Base-by-base conservation (phyloP, 148 eudicot genomes). In the Silene uniflora region DNA sequence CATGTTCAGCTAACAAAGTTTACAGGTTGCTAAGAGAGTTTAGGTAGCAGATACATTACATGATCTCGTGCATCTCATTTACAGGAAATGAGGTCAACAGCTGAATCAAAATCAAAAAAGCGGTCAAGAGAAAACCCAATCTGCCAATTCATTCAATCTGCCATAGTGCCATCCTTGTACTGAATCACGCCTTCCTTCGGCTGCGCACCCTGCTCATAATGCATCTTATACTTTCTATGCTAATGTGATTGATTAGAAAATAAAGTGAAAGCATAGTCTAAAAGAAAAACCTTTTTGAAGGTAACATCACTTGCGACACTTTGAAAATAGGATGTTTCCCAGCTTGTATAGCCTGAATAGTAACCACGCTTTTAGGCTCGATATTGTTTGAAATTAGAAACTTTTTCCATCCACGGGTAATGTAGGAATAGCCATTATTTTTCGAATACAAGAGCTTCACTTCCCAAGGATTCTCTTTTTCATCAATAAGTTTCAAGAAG, bases 261-360 rank as follows among this genome's bases (percentile, higher is more conserved):
- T 13, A 9, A 32, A 29, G 16, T 14, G 46, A 25, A n/a, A 64
- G 67, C 42, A 27, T 27, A 27, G n/a, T 25, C 25, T 8, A 24
- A 25, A 64, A 11, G 39, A 64, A 11, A n/a, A 64, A 27, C 60
- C 25, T 46, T 23, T 7, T 23, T 23, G 67, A 11, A 23, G 65
- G 35, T n/a, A 63, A 49, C 12, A 7, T 2, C 27, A 74, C 70
- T 46, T 32, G 66, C 42, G 52, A 47, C 35, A 35, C 47, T 49
- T 74, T 64, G 25, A 63, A 9, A n/a, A 23, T n/a, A 46, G 77
- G 70, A 13, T 42, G 18, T 18, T 11, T 49, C 42, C 77, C 77
- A 63, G 68, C 14, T 14, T 74, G 10, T 21, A 74, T 29, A 19
- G 47, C 68, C 70, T 64, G 77, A 74, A 74, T 63, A 46, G 21